These are phyloP conservation scores for Lignosus rhinocerotis DNA, from an alignment of 1,284 basidiomycete species.

Conservation along the genomic window DNA sequence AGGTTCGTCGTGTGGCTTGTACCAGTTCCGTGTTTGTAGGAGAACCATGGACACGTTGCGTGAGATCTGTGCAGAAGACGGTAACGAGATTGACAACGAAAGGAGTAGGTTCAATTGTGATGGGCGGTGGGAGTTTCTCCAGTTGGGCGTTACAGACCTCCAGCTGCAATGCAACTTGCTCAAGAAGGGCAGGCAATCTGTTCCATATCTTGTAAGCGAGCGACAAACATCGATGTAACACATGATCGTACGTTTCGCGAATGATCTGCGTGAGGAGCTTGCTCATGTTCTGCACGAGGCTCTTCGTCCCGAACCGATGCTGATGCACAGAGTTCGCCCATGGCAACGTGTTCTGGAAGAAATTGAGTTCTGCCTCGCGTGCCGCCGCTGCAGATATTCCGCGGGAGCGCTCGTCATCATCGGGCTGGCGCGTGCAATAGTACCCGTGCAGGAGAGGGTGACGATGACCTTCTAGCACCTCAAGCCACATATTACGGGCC, in stretches of 20 bases:
- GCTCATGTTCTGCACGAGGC: constrained; percentile 56
- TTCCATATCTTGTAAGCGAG: constrained; percentile 18
- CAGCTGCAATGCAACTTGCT: constrained; percentile 41
- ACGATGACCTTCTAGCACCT: constrained; percentile 49
- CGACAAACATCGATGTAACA: background rate
- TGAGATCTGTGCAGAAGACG: constrained; percentile 43
- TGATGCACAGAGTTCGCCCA: constrained; percentile 50
- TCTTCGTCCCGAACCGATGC: constrained; percentile 54
- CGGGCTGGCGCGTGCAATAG: constrained; percentile 66
- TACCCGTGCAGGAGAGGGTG: constrained; percentile 58
- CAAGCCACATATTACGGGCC: constrained; percentile 46
- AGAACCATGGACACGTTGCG: constrained; percentile 38
- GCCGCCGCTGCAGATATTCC: constrained; percentile 40
- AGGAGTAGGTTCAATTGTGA: constrained; percentile 43
- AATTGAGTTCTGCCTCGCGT: constrained; percentile 42
- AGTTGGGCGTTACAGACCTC: constrained; percentile 38
- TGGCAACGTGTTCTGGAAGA: constrained; percentile 49
- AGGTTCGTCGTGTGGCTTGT: constrained; percentile 8
- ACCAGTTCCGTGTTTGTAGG: constrained; percentile 13
- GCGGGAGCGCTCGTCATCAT: constrained; percentile 52
- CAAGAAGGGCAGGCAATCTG: constrained; percentile 42
- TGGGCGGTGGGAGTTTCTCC: constrained; percentile 40
- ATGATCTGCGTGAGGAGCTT: constrained; percentile 43
- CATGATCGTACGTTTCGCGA: constrained; percentile 14
- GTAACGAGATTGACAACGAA: constrained; percentile 49